Conservation (phyloP, 805 yeast genomes). For the Candida dajiaensis region DNA sequence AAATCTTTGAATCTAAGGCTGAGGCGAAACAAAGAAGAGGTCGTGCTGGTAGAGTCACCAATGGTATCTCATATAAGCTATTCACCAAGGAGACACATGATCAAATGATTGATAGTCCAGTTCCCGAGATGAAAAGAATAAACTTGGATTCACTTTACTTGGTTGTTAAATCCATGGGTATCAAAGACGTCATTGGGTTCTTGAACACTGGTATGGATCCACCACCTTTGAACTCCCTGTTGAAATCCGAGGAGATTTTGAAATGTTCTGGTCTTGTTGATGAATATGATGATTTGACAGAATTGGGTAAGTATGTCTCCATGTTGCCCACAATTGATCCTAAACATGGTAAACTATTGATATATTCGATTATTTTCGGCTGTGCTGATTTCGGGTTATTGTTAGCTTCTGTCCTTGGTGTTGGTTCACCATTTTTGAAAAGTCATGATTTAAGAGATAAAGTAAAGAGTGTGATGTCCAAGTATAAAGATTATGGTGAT, state of each 20-base stretch:
- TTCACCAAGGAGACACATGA: constrained; percentile 60
- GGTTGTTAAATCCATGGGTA: constrained; percentile 85
- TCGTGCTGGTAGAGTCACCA: constrained; percentile 93
- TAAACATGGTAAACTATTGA: constrained; percentile 74
- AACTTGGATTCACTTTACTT: constrained; percentile 78
- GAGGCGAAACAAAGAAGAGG: constrained; percentile 91
- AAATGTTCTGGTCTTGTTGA: constrained; percentile 69
- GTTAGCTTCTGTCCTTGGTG: constrained; percentile 68
- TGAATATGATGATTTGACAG: constrained; percentile 48
- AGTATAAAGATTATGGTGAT: constrained; percentile 61
- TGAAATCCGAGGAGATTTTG: constrained; percentile 40
- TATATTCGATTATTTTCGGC: constrained; percentile 78
- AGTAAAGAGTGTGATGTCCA: constrained; percentile 40
- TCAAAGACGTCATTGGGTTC: constrained; percentile 63
- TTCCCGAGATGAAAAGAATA: constrained; percentile 85
- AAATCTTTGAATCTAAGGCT: constrained; percentile 85
- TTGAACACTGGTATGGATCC: constrained; percentile 76
- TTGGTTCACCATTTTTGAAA: constrained; percentile 68
- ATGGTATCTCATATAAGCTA: constrained; percentile 76
- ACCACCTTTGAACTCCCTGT: constrained; percentile 43
- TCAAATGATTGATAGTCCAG: constrained; percentile 63
- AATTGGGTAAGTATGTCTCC: constrained; percentile 75
- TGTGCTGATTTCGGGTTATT: constrained; percentile 74
- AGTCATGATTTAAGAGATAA: constrained; percentile 59
- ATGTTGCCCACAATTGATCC: constrained; percentile 79